Percentiles rank a stretch among this genome's conserved stretches.
Evolutionary conservation across 345 rosid genomes (phyloP).

Genomic region (Diplotaxis tenuifolia): DNA sequence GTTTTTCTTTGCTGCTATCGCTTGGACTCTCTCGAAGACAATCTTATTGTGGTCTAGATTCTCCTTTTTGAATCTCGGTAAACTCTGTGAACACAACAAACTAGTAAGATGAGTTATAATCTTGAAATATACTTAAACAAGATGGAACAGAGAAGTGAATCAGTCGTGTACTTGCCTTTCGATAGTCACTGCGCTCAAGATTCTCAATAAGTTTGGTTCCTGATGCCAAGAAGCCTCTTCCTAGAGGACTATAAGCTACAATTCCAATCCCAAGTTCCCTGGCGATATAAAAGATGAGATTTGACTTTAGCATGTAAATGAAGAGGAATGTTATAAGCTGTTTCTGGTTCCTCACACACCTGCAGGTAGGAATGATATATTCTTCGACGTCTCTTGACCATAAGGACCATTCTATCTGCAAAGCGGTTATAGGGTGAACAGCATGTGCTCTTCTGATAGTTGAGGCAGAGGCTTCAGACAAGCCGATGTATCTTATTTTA

Average conservation of each 20-base stretch:
- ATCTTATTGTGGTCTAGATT: constrained; percentile 48
- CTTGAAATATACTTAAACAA: too few relatives aligned
- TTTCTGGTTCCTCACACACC: not conserved
- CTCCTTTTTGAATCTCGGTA: constrained; percentile 59
- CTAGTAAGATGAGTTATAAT: too few relatives aligned
- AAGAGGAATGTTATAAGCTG: not conserved
- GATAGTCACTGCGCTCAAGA: constrained; percentile 35
- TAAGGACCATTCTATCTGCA: constrained; percentile 71
- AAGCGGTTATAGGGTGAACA: constrained; percentile 64
- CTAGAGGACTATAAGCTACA: constrained; percentile 68
- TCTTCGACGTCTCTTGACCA: constrained; percentile 75
- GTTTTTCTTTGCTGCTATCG: constrained; percentile 45
- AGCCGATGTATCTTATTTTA: constrained; percentile 63
- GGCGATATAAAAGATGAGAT: not conserved
- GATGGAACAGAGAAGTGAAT: too few relatives aligned
- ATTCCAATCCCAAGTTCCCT: constrained; percentile 77
- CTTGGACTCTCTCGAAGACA: constrained; percentile 44
- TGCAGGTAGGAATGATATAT: constrained; percentile 43
- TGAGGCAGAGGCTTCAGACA: constrained; percentile 75
- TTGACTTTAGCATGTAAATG: not conserved
- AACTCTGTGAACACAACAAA: too few relatives aligned
- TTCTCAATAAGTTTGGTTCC: constrained; percentile 52
- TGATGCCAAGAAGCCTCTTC: constrained; percentile 56
- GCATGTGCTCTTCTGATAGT: constrained; percentile 79
- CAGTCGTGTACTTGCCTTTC: constrained; percentile 36